Base-by-base conservation (phyloP, 345 rosid species). In the Cardamine resedifolia region DNA sequence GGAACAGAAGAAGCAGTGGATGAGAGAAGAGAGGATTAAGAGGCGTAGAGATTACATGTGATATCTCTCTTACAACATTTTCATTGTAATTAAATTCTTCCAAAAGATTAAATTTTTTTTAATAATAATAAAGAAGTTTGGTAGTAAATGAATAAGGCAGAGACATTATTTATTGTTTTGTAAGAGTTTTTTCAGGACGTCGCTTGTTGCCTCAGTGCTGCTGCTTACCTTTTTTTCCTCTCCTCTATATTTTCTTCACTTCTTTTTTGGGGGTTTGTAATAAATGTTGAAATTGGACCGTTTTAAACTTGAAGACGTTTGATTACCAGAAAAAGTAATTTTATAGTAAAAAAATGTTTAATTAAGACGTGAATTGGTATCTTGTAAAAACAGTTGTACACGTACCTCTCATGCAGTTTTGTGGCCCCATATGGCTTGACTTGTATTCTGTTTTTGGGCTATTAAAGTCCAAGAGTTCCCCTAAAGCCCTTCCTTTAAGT, bases 401-500 rank as follows among this genome's bases (percentile, higher is more conserved):
- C 77, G 77, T 72, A 72, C 36, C 77, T 52, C 64, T 72, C 70
- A 72, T 72, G 77, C 70, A 72, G 28, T 66, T 58, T 47, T 15
- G 66, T 74, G 78, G 73, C 2, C 78, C 72, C 71, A 64, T 64
- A 12, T 55, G n/a, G 34, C 53, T 74, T 66, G 73, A 66, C 71
- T 73, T 65, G 66, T 65, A 47, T 73, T 64, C 57, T 57, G 71
- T 56, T 57, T 64, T 56, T 73, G 71, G 77, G 77, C 71, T 65
- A 12, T 64, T 73, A 47, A 73, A 43, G 57, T 63, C 70, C 57
- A 63, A 23, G 7, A 73, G 21, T 24, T 11, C 38, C 65, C 33
- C 45, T 36, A 9, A 72, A 72, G 68, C 63, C 45, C 62, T 72
- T 49, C 36, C 15, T 26, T 10, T 14, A 10, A 2, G 19, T 58